These are phyloP conservation scores for Alternaria ventricosa DNA, from an alignment of 2,329 filamentous ascomycete species.

Conservation along the genomic window DNA sequence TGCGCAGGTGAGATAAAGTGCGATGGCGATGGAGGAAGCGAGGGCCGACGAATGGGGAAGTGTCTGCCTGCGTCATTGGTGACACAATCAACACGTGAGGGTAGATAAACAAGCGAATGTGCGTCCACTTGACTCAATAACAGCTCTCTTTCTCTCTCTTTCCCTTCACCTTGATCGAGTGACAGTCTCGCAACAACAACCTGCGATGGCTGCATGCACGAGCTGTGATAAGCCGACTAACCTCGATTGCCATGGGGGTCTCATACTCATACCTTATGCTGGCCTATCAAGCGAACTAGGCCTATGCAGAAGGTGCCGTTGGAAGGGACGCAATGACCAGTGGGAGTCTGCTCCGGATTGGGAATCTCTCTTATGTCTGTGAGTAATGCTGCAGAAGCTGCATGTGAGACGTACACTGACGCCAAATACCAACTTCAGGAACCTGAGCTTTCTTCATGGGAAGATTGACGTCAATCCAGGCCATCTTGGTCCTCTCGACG, in stretches of 20 bases:
- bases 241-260: rapidly evolving
- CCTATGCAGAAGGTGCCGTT: neutral
- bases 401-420: too few species aligned
- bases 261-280: neutral
- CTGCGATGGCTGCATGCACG: neutral
- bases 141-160: neutral
- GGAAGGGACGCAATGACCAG: rapidly evolving
- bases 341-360: neutral
- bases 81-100: neutral
- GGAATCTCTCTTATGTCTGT: neutral
- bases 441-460: neutral
- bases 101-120: neutral
- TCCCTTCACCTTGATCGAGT: neutral
- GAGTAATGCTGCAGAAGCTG: too few species aligned
- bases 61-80: neutral
- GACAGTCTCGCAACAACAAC: neutral
- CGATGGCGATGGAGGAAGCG: neutral
- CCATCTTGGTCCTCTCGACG: neutral
- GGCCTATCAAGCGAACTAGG: rapidly evolving
- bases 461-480: neutral
- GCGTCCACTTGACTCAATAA: neutral
- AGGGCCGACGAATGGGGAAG: neutral
- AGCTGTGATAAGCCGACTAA: neutral
- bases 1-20: neutral
- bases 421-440: neutral